Conservation (phyloP, 305 asterid species). For the Andrographis paniculata region DNA sequence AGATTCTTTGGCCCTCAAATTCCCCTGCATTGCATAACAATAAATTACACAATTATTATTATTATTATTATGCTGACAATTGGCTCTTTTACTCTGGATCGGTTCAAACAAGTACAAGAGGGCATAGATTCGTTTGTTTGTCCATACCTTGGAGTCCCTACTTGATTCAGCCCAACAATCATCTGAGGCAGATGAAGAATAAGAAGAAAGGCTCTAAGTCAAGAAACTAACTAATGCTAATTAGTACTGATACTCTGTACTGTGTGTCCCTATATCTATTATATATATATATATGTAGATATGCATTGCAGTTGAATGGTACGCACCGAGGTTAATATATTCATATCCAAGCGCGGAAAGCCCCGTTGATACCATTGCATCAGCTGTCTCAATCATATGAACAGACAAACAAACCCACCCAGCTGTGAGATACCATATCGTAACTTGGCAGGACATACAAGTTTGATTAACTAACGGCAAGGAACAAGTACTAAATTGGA, state of each 20-base stretch:
- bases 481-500: too few species aligned
- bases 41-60: neutral
- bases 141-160: slow-evolving; percentile 63
- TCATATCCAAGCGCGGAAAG: slow-evolving; percentile 58
- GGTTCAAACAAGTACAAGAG: neutral
- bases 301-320: neutral
- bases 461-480: too few species aligned
- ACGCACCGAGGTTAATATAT: slow-evolving; percentile 66
- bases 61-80: too few species aligned
- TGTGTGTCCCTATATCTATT: neutral
- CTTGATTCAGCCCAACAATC: slow-evolving; percentile 84
- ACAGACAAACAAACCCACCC: neutral
- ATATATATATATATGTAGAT: too few species aligned
- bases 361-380: slow-evolving; percentile 67
- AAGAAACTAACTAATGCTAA: neutral
- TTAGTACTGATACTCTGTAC: neutral
- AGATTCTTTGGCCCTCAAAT: slow-evolving; percentile 48
- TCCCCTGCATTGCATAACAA: slow-evolving; percentile 32
- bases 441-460: too few species aligned
- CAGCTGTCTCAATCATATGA: slow-evolving; percentile 33
- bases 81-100: too few species aligned
- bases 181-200: slow-evolving; percentile 31
- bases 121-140: neutral
- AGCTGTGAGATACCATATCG: too few species aligned
- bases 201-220: neutral